Percentiles rank a stretch among this genome's conserved stretches.
These are phyloP conservation scores for Neoconidiobolus thromboides DNA, from an alignment of 371 early-diverging fungal species.

Conservation along the genomic window DNA sequence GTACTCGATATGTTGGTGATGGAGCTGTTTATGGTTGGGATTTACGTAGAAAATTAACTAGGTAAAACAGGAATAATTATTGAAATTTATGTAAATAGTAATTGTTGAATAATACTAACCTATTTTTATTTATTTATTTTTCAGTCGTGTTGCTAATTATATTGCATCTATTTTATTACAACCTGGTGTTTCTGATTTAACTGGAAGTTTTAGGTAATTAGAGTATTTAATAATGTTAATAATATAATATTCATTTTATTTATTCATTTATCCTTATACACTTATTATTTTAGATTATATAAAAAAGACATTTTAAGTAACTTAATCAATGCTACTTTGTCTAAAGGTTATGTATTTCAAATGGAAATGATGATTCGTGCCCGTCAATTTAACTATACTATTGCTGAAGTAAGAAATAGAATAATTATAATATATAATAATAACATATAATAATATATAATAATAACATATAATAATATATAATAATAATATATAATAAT, in stretches of 20 bases:
- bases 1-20: constrained; percentile 74
- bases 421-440: not conserved
- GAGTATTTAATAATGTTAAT: not conserved
- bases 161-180: constrained; percentile 80
- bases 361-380: constrained; percentile 99
- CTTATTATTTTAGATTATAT: constrained; percentile 52
- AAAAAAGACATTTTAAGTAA: constrained; percentile 74
- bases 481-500: too few species aligned
- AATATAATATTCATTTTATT: not conserved
- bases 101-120: not conserved
- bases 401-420: constrained; percentile 45
- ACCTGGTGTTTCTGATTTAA: constrained; percentile 87
- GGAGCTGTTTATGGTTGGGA: constrained; percentile 99
- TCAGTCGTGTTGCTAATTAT: constrained; percentile 91
- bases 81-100: not conserved
- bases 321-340: constrained; percentile 67
- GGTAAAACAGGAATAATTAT: constrained; percentile 16
- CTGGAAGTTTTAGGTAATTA: constrained; percentile 78
- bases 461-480: too few species aligned
- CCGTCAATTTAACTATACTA: constrained; percentile 64
- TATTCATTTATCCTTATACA: not conserved
- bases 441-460: too few species aligned
- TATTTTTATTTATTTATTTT: not conserved
- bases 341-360: constrained; percentile 98
- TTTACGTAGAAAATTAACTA: constrained; percentile 87